Evolutionary conservation across 1,284 basidiomycete genomes (phyloP), one percentile per base, ranked within the genome.

Genomic region (Sporisorium reilianum): DNA sequence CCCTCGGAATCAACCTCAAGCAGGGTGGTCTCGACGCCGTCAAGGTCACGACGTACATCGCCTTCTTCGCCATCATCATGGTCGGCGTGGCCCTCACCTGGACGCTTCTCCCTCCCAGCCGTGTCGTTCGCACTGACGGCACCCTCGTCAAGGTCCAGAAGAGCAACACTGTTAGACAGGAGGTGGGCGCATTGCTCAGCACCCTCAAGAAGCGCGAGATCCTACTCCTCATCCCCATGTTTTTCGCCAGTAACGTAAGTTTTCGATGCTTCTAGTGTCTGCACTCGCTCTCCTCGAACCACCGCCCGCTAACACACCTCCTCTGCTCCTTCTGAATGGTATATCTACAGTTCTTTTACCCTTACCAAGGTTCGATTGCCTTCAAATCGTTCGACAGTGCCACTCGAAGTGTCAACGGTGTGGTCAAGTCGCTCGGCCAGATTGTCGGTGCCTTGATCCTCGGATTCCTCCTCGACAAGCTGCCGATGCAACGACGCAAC

Each of bases 1-100:
- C 90, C 10, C 86, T 91, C 14, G 78, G 77, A 22, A 60, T 80
- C 36, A 65, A 72, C 32, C 64, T 72, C 46, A 64, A 80, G 58
- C 42, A 57, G 12, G 66, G 66, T 22, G 66, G 66, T 4, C 60
- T 69, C 9, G 60, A 69, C 28, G 66, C 66, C 1, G 66, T 69
- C 51, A 69, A 69, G 55, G 49, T 48, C 7, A 32, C 46, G 32
- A 59, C 67, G 22, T 80, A 80, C 61, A 70, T 68, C 8, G 77
- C 68, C 25, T 80, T 80, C 60, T 54, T 79, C 34, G 69, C 77
- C 18, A 48, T 80, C 32, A 78, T 75, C 41, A 67, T 74, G 53
- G 53, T 79, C 41, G 77, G 78, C 49, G 74, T 76, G 5, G 65
- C 38, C n/a, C 55, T 69, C 22, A 62, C 77, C 14, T 64, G 62